Evolutionary conservation across 2,329 filamentous ascomycete genomes (phyloP).

Genomic region (Fusarium mundagurra): DNA sequence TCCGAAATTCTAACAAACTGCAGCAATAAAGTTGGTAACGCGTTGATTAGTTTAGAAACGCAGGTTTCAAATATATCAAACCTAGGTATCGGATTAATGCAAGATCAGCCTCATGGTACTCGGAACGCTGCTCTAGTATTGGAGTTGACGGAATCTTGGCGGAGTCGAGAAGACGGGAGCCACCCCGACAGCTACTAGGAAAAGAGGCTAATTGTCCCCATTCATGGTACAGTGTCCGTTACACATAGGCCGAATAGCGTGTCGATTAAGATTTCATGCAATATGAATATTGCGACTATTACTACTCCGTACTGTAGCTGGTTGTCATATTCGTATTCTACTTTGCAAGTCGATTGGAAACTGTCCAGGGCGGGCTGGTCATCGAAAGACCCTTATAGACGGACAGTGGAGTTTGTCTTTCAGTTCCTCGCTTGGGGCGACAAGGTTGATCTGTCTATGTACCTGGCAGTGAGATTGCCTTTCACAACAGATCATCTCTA

Average conservation of each 20-base stretch:
- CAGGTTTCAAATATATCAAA: conserved; percentile 14
- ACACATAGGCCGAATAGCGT: neutral
- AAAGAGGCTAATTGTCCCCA: conserved; percentile 28
- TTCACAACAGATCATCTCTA: neutral
- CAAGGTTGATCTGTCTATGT: neutral
- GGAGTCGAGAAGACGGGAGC: conserved; percentile 9
- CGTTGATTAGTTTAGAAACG: neutral
- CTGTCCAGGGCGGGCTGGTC: neutral
- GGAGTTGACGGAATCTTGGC: conserved; percentile 1
- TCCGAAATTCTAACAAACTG: neutral
- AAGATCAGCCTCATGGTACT: conserved; percentile 4
- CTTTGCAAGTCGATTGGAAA: neutral
- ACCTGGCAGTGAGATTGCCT: neutral
- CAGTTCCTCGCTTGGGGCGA: neutral
- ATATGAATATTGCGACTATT: neutral
- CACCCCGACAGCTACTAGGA: conserved; percentile 3
- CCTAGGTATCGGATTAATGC: conserved; percentile 17
- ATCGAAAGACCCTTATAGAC: neutral
- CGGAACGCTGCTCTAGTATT: conserved; percentile 6
- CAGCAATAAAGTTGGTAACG: neutral
- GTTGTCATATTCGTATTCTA: neutral
- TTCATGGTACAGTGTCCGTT: conserved; percentile 34
- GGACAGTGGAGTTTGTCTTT: neutral
- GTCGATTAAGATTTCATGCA: conserved; percentile 15
- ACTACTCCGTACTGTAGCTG: neutral